Base-by-base conservation (phyloP, 805 yeast species). In the Tetrapisispora fleetii region DNA sequence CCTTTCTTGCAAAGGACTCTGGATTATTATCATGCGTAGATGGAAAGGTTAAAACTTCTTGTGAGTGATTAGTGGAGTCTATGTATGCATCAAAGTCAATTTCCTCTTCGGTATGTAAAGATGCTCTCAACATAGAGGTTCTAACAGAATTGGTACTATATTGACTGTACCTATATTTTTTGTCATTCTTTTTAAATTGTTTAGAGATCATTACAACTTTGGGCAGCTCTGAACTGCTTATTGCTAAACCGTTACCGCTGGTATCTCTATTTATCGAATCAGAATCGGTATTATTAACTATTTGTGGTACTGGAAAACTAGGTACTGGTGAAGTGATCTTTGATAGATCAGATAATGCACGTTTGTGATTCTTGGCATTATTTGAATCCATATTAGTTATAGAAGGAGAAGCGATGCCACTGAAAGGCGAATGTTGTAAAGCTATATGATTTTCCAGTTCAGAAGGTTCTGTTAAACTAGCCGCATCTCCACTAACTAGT, bases 21-120 rank as follows among this genome's bases (percentile, higher is more conserved):
- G 81, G 80, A 47, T 68, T 70, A 28, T 67, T 67, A 52, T 78
- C 80, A 51, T 76, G 73, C 5, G 54, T 60, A 0, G 82, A 83
- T 38, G 69, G 69, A 43, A 69, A 66, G n/a, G 65, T 58, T 55
- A 43, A 19, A 17, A 37, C 19, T n/a, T 41, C 46, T 22, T 30
- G 53, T 42, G 52, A 58, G 53, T 49, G 51, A 24, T 33, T 27
- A 17, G 22, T 24, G 2, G 37, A 28, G n/a, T 39, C 27, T 2
- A 45, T 10, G 22, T 45, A 45, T 2, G 43, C 48, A 45, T 45
- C 48, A 9, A 45, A 33, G 33, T 45, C 48, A 13, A 45, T 32
- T 7, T 35, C 36, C 5, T 45, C 43, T 6, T 45, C 48, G 16
- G 33, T 38, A 17, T 10, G 22, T 21, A 43, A 45, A 21, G 48